Percentiles rank a stretch among this genome's conserved stretches.
Evolutionary conservation across 306 rosid genomes (phyloP).

Genomic region (Phaseolus lunatus): DNA sequence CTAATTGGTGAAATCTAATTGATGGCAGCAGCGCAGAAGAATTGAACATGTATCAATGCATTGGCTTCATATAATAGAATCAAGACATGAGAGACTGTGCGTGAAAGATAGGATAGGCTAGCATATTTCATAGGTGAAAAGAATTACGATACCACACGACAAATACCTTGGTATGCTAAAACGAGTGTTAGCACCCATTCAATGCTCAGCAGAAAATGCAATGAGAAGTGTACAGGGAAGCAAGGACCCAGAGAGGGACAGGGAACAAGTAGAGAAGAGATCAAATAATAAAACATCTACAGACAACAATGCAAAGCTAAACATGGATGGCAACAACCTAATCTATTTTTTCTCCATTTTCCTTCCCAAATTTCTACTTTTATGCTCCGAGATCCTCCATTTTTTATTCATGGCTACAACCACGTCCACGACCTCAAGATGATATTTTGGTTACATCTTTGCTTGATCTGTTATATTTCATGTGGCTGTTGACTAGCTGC

Average conservation of each 20-base stretch:
- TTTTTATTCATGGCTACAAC: slow-evolving; percentile 44
- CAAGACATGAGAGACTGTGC: not conserved
- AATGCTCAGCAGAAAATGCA: slow-evolving; percentile 30
- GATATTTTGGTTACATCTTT: slow-evolving; percentile 50
- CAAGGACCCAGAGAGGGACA: slow-evolving; percentile 22
- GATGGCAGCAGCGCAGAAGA: slow-evolving; percentile 9
- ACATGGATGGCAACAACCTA: slow-evolving; percentile 33
- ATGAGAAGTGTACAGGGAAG: slow-evolving; percentile 35
- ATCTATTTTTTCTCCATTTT: slow-evolving; percentile 27
- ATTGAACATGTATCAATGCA: slow-evolving; percentile 29
- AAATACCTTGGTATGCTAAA: slow-evolving; percentile 19
- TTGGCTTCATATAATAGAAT: slow-evolving; percentile 11
- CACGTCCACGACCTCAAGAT: slow-evolving; percentile 38
- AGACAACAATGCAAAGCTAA: slow-evolving; percentile 43
- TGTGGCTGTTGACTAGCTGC: slow-evolving; percentile 79
- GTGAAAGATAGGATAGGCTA: slow-evolving; percentile 19
- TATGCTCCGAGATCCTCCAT: not conserved
- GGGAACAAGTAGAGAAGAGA: slow-evolving; percentile 9
- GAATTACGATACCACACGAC: slow-evolving; percentile 49
- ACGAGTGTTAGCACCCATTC: slow-evolving; percentile 44
- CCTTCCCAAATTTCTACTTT: slow-evolving; percentile 20
- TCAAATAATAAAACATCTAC: slow-evolving; percentile 37
- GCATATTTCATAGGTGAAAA: slow-evolving; percentile 32
- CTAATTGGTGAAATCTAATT: slow-evolving; percentile 16
- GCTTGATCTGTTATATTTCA: slow-evolving; percentile 82